These are phyloP conservation scores for Uronychia binucleata DNA, from an alignment of 73 alveolate species.

Conservation along the genomic window DNA sequence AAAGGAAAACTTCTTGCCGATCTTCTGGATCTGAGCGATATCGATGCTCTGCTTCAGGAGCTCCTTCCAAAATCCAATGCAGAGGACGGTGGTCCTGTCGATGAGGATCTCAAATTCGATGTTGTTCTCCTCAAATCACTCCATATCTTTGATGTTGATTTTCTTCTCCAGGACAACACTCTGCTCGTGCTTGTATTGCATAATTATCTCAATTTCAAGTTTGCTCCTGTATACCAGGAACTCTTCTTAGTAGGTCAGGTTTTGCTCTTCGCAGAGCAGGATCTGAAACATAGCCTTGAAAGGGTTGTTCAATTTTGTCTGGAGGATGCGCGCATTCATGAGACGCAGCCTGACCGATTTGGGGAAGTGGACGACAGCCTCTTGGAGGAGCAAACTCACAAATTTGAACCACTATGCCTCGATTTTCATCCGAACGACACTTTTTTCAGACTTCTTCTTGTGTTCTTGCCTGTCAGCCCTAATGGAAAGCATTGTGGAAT, in stretches of 20 bases:
- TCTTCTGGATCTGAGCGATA: neutral
- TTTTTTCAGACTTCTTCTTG: neutral
- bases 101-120: neutral
- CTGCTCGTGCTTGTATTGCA: neutral
- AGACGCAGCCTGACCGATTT: neutral
- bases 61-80: slow-evolving; percentile 2
- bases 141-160: neutral
- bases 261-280: neutral
- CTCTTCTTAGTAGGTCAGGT: neutral
- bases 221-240: neutral
- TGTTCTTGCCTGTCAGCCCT: neutral
- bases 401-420: neutral
- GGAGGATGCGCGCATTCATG: neutral
- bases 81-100: neutral
- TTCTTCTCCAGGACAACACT: neutral
- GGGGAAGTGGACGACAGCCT: neutral
- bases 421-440: neutral
- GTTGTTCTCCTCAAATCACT: neutral
- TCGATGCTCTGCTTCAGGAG: neutral
- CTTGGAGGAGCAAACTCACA: neutral
- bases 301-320: neutral
- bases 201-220: neutral
- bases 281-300: neutral
- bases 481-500: neutral
- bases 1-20: neutral